phyloP scores from a whole-genome alignment of 176 grass and related monocot species.

The Hordeum vulgare region DNA sequence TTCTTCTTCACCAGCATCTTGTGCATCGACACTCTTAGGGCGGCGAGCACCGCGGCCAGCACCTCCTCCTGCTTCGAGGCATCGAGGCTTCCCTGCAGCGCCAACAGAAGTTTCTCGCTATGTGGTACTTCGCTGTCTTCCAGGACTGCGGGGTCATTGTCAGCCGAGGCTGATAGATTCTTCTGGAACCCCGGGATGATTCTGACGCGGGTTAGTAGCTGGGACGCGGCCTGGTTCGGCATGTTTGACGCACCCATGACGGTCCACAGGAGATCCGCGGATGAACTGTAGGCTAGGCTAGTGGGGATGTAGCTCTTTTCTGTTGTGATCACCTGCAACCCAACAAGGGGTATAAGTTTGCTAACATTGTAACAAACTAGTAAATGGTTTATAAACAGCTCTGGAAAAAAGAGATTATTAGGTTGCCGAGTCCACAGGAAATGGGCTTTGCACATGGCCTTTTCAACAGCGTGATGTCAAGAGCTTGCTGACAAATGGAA shows the following conservation, averaged over 20 bases:
- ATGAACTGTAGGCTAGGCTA: constrained; percentile 49
- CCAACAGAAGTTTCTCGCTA: constrained; percentile 56
- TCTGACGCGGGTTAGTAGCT: constrained; percentile 52
- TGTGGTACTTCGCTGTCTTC: constrained; percentile 58
- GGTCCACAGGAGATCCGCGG: constrained; percentile 49
- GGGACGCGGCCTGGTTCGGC: constrained; percentile 27
- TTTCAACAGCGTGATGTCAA: background rate
- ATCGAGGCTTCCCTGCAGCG: constrained; percentile 75
- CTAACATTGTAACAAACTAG: background rate
- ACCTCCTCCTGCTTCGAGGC: constrained; percentile 52
- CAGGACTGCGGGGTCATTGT: constrained; percentile 23
- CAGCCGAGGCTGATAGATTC: background rate
- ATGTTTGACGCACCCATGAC: constrained; percentile 88
- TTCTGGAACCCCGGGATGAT: constrained; percentile 27
- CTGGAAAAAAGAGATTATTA: background rate
- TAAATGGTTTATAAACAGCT: background rate
- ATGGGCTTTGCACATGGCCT: background rate
- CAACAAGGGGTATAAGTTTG: background rate
- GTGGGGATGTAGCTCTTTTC: constrained; percentile 83
- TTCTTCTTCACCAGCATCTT: constrained; percentile 92
- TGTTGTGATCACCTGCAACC: constrained; percentile 45
- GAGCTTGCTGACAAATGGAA: background rate
- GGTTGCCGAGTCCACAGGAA: background rate
- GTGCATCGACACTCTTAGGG: constrained; percentile 68
- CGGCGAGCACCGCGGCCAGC: constrained; percentile 44